Evolutionary conservation across 2,329 filamentous ascomycete species (phyloP).

Genomic region (Cladophialophora carrionii): DNA sequence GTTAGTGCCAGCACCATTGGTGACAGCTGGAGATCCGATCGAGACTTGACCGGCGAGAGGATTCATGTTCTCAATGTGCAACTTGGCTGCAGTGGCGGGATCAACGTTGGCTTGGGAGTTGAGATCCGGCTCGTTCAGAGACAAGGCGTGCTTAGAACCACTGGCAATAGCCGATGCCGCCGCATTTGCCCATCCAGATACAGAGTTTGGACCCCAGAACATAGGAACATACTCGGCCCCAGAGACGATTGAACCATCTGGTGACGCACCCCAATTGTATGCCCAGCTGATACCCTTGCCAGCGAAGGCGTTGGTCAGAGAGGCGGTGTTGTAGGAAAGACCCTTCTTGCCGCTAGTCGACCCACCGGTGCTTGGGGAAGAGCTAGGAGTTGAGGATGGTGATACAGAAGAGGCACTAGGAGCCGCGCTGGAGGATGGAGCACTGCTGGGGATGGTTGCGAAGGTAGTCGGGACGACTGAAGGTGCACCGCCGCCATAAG

Average conservation of each 20-base stretch:
- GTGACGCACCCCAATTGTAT: constrained; percentile 50
- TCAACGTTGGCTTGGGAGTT: constrained; percentile 46
- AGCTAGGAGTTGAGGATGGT: constrained; percentile 27
- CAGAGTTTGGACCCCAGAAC: constrained; percentile 49
- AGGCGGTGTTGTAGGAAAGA: constrained; percentile 49
- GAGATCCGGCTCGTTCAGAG: constrained; percentile 55
- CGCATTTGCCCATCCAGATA: constrained; percentile 44
- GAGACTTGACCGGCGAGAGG: constrained; percentile 44
- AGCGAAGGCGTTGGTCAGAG: constrained; percentile 43
- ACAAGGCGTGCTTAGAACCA: constrained; percentile 46
- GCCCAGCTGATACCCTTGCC: constrained; percentile 47
- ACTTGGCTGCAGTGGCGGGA: constrained; percentile 44
- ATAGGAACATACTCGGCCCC: constrained; percentile 51
- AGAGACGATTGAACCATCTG: constrained; percentile 41
- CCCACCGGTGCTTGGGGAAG: constrained; percentile 24
- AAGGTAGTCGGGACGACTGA: constrained; percentile 30
- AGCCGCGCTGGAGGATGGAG: constrained; percentile 14
- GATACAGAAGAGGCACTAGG: constrained; percentile 23
- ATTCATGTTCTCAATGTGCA: constrained; percentile 47
- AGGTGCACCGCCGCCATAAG: constrained; percentile 16
- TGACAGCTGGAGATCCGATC: constrained; percentile 50
- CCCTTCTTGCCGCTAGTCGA: constrained; percentile 41
- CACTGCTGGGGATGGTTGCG: constrained; percentile 27
- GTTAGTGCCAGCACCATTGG: constrained; percentile 43
- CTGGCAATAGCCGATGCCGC: constrained; percentile 40